Conservation (phyloP, 1,139 yeast species). For the Scheffersomyces parashehatae region DNA sequence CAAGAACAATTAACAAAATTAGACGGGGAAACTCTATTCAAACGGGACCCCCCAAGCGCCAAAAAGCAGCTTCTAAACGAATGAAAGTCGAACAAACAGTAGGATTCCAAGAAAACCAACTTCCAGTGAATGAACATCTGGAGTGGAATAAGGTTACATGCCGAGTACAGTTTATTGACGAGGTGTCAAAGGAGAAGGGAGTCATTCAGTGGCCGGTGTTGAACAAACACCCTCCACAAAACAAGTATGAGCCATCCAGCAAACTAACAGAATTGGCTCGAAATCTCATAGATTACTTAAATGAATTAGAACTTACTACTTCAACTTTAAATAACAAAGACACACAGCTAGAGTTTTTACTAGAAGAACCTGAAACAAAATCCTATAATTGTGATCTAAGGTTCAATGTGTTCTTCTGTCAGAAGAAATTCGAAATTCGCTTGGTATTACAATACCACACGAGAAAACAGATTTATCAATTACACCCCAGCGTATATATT, state of each 20-base stretch:
- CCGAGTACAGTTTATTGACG: no score
- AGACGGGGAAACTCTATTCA: no score
- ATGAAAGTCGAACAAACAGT: no score
- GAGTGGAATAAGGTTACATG: no score
- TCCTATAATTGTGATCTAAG: slow-evolving; percentile 6
- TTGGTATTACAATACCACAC: slow-evolving; percentile 6
- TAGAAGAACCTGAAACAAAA: not conserved
- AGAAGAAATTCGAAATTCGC: not conserved
- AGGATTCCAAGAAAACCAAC: no score
- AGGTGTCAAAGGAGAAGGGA: no score
- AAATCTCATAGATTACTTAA: slow-evolving; percentile 4
- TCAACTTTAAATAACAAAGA: slow-evolving; percentile 4
- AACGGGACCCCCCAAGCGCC: no score
- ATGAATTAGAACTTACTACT: slow-evolving; percentile 7
- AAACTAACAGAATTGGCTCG: slow-evolving; percentile 3
- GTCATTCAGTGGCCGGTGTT: slow-evolving; percentile 4
- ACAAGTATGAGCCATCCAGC: slow-evolving; percentile 3
- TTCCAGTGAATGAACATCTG: no score
- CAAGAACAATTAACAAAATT: no score
- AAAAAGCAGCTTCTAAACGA: no score
- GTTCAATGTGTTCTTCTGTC: slow-evolving; percentile 1
- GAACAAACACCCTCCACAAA: not conserved
- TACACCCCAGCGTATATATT: slow-evolving; percentile 2
- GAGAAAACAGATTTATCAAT: not conserved
- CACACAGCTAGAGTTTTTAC: not conserved